These are phyloP conservation scores for Phytophthora colocasiae DNA, from an alignment of 352 stramenopile species.

Conservation along the genomic window DNA sequence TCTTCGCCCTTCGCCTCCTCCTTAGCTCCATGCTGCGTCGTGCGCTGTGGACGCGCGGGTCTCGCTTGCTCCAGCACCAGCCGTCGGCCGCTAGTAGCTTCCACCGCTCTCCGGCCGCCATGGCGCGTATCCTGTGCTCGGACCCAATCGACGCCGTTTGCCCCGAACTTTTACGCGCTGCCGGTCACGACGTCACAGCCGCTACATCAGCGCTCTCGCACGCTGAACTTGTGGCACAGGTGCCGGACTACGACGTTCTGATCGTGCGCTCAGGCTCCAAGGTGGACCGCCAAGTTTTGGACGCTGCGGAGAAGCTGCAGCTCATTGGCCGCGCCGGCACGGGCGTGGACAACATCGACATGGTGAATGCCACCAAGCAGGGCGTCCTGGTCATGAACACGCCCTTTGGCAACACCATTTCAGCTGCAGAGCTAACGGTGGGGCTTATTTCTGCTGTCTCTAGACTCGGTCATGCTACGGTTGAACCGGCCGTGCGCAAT, in stretches of 20 bases:
- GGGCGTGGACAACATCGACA: slow-evolving; percentile 95
- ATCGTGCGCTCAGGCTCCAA: slow-evolving; percentile 87
- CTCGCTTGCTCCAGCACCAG: slow-evolving; percentile 45
- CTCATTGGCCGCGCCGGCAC: slow-evolving; percentile 92
- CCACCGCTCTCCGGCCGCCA: slow-evolving; percentile 50
- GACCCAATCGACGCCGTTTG: slow-evolving; percentile 88
- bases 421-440: slow-evolving; percentile 95
- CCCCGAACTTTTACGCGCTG: slow-evolving; percentile 79
- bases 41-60: slow-evolving; percentile 39
- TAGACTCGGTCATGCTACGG: slow-evolving; percentile 17
- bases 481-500: slow-evolving; percentile 39
- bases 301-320: slow-evolving; percentile 64
- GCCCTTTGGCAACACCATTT: slow-evolving; percentile 95
- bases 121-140: slow-evolving; percentile 88
- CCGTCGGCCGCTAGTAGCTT: slow-evolving; percentile 36
- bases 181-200: slow-evolving; percentile 86
- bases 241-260: slow-evolving; percentile 89
- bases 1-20: not conserved
- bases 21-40: slow-evolving; percentile 60
- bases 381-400: slow-evolving; percentile 98
- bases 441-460: slow-evolving; percentile 90
- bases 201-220: slow-evolving; percentile 51
- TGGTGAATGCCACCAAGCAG: slow-evolving; percentile 89
- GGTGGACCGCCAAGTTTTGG: slow-evolving; percentile 78
- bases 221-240: slow-evolving; percentile 69